Base-by-base conservation (phyloP, 78 protist species). In the Dictyostelium firmibasis region DNA sequence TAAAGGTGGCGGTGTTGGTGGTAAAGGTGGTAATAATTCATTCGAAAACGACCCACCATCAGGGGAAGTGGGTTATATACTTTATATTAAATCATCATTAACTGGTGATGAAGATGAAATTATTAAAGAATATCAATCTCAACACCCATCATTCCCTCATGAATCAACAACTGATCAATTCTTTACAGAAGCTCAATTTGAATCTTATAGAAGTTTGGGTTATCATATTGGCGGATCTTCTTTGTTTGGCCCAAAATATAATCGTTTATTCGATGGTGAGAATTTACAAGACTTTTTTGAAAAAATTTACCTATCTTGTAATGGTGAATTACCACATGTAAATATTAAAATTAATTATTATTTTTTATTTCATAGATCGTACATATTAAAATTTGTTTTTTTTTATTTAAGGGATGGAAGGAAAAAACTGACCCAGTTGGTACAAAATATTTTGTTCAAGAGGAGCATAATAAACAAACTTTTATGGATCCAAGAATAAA, bases 101-200 rank as follows among this genome's bases (percentile, higher is more conserved):
- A 69, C 94, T 67, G 94, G 94, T 33, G 94, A 89, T 69, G 94
- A 89, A 27, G 94, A 89, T 69, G 94, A 89, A 41, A 84, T 89
- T 23, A 89, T 89, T 25, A 89, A 89, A 89, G 94, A 89, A 69
- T 89, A 89, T 81, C 94, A 89, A 43, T 89, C 94, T 13, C 94
- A 89, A 69, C 94, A 89, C 35, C 94, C 94, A 36, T 89, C 94
- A 23, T 89, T 89, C 41, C 94, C 94, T 14, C 94, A 89, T 69
- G 94, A 89, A 81, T 89, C 94, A 23, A 89, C 94, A n/a, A 89
- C 94, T 2, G 94, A 89, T 81, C 94, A 89, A 69, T 89, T 89
- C 94, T 89, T 89, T 60, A 89, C 94, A 9, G 94, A 89, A 33
- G 84, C 94, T 44, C 94, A 89, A 69, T 89, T 89, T 35, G 94